phyloP scores from a whole-genome alignment of 2,329 filamentous ascomycete genomes.

The Juglanconis sp. region DNA sequence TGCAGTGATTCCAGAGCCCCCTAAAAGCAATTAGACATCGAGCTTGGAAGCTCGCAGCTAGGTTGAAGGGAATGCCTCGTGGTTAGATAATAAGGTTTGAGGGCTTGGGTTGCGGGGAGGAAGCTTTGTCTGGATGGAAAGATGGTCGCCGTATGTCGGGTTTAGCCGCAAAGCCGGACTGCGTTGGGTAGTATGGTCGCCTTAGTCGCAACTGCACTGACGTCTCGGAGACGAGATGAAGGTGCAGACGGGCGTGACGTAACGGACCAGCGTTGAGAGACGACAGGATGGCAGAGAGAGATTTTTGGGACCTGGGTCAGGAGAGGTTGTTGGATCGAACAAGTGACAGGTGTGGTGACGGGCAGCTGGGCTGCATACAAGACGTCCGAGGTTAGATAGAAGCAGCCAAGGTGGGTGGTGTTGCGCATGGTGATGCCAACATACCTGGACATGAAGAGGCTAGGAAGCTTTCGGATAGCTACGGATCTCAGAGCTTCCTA shows the following conservation, averaged over 20 bases:
- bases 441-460: background rate
- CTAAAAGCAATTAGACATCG: conserved; percentile 1
- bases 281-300: background rate
- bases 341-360: background rate
- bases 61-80: background rate
- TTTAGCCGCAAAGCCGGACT: conserved; percentile 13
- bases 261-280: conserved; percentile 7
- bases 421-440: background rate
- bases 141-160: background rate
- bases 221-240: background rate
- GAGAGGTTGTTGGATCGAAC: background rate
- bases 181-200: conserved; percentile 2
- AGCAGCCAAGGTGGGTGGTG: background rate
- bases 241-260: background rate
- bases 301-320: background rate
- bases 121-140: conserved; percentile 2
- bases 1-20: conserved; percentile 5
- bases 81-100: conserved; percentile 1
- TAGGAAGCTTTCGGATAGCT: background rate
- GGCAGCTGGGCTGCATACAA: conserved; percentile 5
- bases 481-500: background rate
- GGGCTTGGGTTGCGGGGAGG: conserved; percentile 6
- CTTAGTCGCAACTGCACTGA: conserved; percentile 12
- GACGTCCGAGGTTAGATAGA: background rate
- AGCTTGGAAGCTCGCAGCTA: conserved; percentile 10